Evolutionary conservation across 202 grass and related monocot genomes (phyloP).

Genomic region (Alloteropsis angusta): DNA sequence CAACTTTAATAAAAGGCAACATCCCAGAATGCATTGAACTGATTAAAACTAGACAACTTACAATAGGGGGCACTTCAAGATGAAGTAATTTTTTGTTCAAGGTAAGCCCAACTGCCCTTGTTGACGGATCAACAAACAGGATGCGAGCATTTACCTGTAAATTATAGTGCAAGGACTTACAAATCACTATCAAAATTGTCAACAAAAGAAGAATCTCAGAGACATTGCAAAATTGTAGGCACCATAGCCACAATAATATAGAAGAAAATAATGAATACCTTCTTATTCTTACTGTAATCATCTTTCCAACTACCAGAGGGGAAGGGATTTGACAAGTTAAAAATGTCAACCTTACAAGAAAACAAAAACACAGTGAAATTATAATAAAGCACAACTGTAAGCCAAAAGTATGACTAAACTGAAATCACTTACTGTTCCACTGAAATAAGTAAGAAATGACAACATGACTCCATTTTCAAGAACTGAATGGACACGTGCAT

Average conservation of each 20-base stretch:
- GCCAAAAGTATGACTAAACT: neutral
- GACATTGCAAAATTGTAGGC: neutral
- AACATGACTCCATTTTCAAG: slow-evolving; percentile 91
- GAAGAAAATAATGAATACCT: slow-evolving; percentile 41
- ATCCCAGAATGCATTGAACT: neutral
- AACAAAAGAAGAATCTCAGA: neutral
- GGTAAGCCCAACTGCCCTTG: slow-evolving; percentile 95
- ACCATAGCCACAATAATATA: neutral
- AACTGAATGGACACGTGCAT: slow-evolving; percentile 69
- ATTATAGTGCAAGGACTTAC: slow-evolving; percentile 23
- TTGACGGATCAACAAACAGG: slow-evolving; percentile 90
- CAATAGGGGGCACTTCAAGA: slow-evolving; percentile 65
- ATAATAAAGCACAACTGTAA: neutral
- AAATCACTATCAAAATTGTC: neutral
- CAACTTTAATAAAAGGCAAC: slow-evolving; percentile 14
- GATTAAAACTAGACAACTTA: slow-evolving; percentile 42
- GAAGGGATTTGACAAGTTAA: slow-evolving; percentile 64
- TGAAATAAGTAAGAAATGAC: slow-evolving; percentile 97
- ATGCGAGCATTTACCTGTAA: slow-evolving; percentile 84
- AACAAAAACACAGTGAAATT: slow-evolving; percentile 9
- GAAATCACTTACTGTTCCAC: slow-evolving; percentile 66
- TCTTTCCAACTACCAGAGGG: slow-evolving; percentile 69
- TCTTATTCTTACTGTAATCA: slow-evolving; percentile 74
- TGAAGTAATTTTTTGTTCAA: slow-evolving; percentile 63
- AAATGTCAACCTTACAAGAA: slow-evolving; percentile 65